Evolutionary conservation across 2,329 filamentous ascomycete species (phyloP).

Genomic region (Phialocephala subalpina): DNA sequence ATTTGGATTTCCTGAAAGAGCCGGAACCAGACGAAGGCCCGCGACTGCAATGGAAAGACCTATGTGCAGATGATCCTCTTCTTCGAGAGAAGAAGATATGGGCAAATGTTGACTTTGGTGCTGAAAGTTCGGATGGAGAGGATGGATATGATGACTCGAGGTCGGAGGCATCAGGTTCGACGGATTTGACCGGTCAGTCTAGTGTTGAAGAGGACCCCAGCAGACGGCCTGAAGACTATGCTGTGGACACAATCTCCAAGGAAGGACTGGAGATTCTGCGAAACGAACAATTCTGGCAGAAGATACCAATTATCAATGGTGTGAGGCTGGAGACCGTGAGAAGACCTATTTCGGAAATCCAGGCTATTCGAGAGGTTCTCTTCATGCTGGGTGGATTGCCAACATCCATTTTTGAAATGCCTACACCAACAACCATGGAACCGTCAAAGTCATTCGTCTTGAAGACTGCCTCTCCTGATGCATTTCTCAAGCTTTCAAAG

Average conservation of each 20-base stretch:
- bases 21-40: slow-evolving; percentile 54
- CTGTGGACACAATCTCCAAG: slow-evolving; percentile 41
- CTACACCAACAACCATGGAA: slow-evolving; percentile 46
- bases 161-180: slow-evolving; percentile 46
- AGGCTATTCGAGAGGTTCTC: slow-evolving; percentile 78
- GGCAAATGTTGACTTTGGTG: slow-evolving; percentile 72
- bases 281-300: slow-evolving; percentile 58
- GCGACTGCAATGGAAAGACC: slow-evolving; percentile 78
- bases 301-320: slow-evolving; percentile 36
- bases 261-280: slow-evolving; percentile 48
- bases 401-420: slow-evolving; percentile 71
- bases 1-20: slow-evolving; percentile 63
- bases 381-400: slow-evolving; percentile 86
- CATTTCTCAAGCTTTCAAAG: slow-evolving; percentile 48
- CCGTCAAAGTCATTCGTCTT: slow-evolving; percentile 43
- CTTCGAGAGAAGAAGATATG: slow-evolving; percentile 73
- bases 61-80: slow-evolving; percentile 79
- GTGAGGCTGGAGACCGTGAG: slow-evolving; percentile 40
- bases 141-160: slow-evolving; percentile 46
- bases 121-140: slow-evolving; percentile 65
- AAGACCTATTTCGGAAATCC: slow-evolving; percentile 61
- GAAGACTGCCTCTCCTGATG: slow-evolving; percentile 46
- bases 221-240: slow-evolving; percentile 43
- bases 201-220: slow-evolving; percentile 40
- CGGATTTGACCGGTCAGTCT: slow-evolving; percentile 42